phyloP scores from a whole-genome alignment of 768 basidiomycete genomes.

The Leucocoprinus sp. region DNA sequence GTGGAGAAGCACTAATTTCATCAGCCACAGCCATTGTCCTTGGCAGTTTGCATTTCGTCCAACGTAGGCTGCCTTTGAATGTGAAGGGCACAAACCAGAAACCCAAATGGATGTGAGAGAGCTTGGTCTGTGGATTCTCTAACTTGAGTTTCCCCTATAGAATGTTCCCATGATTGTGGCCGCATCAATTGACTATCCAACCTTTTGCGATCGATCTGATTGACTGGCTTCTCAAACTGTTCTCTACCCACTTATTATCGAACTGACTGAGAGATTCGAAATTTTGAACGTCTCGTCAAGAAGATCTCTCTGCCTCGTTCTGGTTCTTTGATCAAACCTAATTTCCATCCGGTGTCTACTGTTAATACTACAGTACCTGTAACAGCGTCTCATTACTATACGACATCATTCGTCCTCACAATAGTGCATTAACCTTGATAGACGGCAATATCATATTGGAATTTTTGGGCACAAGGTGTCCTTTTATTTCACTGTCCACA shows the following conservation, averaged over 20 bases:
- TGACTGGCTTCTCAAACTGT: constrained; percentile 8
- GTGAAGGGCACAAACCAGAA: no score
- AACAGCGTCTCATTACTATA: constrained; percentile 15
- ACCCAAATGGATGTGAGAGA: neutral
- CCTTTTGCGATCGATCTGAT: constrained; percentile 2
- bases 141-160: constrained; percentile 22
- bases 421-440: constrained; percentile 12
- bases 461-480: constrained; percentile 60
- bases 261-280: constrained; percentile 38
- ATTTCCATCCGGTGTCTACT: constrained; percentile 38
- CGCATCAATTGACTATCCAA: neutral
- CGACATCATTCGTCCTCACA: neutral
- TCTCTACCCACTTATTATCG: constrained; percentile 10
- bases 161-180: constrained; percentile 40
- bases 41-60: no score
- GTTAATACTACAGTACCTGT: constrained; percentile 12
- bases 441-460: constrained; percentile 62
- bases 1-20: no score
- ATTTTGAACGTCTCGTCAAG: constrained; percentile 51
- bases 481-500: neutral
- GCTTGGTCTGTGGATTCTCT: constrained; percentile 1
- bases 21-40: no score
- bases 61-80: no score
- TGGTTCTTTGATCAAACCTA: constrained; percentile 56
- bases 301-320: constrained; percentile 61